Conservation (phyloP, 1,284 basidiomycete species). For the Tilletiopsis washingtonensis region DNA sequence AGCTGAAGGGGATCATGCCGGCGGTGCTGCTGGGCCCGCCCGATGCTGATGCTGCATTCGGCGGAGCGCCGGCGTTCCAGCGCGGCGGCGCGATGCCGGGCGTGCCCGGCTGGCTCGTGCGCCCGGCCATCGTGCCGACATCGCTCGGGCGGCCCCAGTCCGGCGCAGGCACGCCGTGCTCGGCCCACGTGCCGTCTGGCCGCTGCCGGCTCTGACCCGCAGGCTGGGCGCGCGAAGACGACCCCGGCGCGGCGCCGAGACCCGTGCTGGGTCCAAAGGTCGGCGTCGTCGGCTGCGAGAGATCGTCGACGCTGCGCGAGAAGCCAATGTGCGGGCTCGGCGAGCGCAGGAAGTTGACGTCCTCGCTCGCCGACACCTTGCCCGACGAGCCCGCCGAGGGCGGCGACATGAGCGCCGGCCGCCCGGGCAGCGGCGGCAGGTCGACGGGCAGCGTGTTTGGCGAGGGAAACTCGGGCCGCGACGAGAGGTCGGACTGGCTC, state of each 20-base stretch:
- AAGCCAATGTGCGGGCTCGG: slow-evolving; percentile 29
- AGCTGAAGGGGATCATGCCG: not conserved
- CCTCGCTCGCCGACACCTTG: slow-evolving; percentile 3
- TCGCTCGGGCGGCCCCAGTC: slow-evolving; percentile 29
- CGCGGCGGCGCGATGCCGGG: no score
- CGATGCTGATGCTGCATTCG: not conserved
- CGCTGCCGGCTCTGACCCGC: not conserved
- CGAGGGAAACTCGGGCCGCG: slow-evolving; percentile 13
- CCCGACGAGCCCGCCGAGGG: not conserved
- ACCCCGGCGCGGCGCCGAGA: not conserved
- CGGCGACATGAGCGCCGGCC: slow-evolving; percentile 13
- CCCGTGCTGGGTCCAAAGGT: not conserved
- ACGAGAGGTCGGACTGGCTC: slow-evolving; percentile 25
- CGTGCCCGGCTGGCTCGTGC: not conserved
- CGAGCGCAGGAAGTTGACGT: slow-evolving; percentile 21
- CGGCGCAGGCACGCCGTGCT: slow-evolving; percentile 19
- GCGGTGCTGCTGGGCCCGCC: slow-evolving; percentile 2
- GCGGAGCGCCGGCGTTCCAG: no score
- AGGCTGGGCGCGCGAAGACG: not conserved
- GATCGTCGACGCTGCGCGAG: slow-evolving; percentile 37
- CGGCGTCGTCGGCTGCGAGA: slow-evolving; percentile 5
- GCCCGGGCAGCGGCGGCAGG: slow-evolving; percentile 10
- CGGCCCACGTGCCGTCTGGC: slow-evolving; percentile 20
- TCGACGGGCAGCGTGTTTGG: slow-evolving; percentile 6
- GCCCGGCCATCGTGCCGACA: slow-evolving; percentile 18